phyloP scores from a whole-genome alignment of 768 basidiomycete species.

The Naganishia antarctica region DNA sequence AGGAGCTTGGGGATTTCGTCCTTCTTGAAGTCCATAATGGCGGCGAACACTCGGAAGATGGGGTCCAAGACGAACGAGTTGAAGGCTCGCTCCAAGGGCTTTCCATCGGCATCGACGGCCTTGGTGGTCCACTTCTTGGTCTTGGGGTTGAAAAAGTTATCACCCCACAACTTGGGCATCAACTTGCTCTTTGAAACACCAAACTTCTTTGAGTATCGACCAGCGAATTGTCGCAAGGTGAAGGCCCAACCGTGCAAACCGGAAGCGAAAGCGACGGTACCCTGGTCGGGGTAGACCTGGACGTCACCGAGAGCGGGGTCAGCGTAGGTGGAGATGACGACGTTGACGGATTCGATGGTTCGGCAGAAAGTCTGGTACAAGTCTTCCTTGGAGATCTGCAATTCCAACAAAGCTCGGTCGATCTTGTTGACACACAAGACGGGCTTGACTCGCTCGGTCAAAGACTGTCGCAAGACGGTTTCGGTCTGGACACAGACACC shows the following conservation, averaged over 20 bases:
- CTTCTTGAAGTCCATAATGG: slow-evolving; percentile 99
- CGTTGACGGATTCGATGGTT: slow-evolving; percentile 96
- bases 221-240: slow-evolving; percentile 94
- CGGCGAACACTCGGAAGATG: slow-evolving; percentile 96
- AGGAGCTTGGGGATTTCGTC: slow-evolving; percentile 74
- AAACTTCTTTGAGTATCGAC: slow-evolving; percentile 93
- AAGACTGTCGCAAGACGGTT: slow-evolving; percentile 94
- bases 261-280: slow-evolving; percentile 97
- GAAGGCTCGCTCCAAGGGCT: slow-evolving; percentile 94
- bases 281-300: slow-evolving; percentile 97
- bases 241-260: slow-evolving; percentile 99
- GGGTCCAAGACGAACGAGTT: slow-evolving; percentile 96
- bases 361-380: slow-evolving; percentile 97
- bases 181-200: slow-evolving; percentile 99
- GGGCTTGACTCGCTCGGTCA: slow-evolving; percentile 97
- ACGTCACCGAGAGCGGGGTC: slow-evolving; percentile 91
- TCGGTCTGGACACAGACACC: slow-evolving; percentile 99
- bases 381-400: slow-evolving; percentile 93
- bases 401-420: slow-evolving; percentile 96
- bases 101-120: slow-evolving; percentile 68
- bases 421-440: slow-evolving; percentile 99
- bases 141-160: slow-evolving; percentile 97
- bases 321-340: slow-evolving; percentile 96
- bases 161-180: slow-evolving; percentile 96
- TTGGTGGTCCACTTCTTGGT: slow-evolving; percentile 95